Conservation (phyloP, 139 green algal genomes). For the Chlamydomonas applanata region DNA sequence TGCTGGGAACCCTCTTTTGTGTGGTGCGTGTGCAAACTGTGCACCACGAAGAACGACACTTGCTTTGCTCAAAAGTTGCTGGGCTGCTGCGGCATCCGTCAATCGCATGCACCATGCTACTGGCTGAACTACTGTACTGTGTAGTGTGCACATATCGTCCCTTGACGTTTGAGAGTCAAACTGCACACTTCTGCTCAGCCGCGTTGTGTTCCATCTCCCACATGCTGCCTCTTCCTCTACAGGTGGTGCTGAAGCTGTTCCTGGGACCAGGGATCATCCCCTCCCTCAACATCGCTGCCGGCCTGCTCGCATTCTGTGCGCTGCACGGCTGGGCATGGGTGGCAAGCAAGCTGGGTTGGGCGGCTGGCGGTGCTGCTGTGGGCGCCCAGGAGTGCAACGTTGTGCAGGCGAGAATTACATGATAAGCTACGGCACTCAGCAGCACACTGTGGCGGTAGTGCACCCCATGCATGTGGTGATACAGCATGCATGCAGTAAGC, state of each 20-base stretch:
- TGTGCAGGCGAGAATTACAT: background rate
- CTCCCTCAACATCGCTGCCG: slow-evolving; percentile 31
- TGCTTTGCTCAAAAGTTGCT: background rate
- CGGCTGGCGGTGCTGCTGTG: background rate
- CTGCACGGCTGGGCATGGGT: slow-evolving; percentile 15
- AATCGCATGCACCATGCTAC: background rate
- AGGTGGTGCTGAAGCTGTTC: slow-evolving; percentile 19
- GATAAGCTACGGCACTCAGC: no score
- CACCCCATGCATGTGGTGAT: no score
- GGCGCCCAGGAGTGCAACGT: slow-evolving; percentile 7
- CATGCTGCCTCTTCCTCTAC: background rate
- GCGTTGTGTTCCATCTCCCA: background rate
- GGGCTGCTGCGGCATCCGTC: background rate
- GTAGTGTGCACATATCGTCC: background rate
- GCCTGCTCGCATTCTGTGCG: slow-evolving; percentile 30
- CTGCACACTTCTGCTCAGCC: background rate
- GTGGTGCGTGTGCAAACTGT: slow-evolving; percentile 1
- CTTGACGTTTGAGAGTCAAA: no score
- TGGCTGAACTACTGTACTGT: background rate
- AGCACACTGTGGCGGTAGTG: no score
- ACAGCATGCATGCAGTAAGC: no score
- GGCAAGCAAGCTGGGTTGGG: slow-evolving; percentile 3
- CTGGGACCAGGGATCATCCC: slow-evolving; percentile 37
- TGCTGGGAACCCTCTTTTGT: slow-evolving; percentile 8
- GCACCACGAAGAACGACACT: background rate